Evolutionary conservation across 1,284 basidiomycete genomes (phyloP).

Genomic region (Abortiporus biennis): DNA sequence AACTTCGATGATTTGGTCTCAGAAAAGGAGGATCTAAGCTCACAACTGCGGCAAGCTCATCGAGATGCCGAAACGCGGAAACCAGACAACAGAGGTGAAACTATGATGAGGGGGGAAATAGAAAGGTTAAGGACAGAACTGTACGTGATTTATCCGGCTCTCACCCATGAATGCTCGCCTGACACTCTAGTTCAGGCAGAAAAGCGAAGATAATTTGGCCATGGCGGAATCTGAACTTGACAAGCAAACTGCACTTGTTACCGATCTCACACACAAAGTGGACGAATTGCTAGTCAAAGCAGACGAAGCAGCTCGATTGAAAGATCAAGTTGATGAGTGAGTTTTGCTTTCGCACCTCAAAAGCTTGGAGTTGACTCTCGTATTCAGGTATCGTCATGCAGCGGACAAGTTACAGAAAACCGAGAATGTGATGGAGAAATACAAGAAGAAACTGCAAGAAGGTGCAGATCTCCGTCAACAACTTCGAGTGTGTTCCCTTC

Average conservation of each 20-base stretch:
- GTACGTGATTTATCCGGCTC: constrained; percentile 45
- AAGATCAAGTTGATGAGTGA: constrained; percentile 93
- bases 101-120: constrained; percentile 69
- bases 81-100: constrained; percentile 64
- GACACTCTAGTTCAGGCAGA: constrained; percentile 55
- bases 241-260: constrained; percentile 61
- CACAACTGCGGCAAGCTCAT: constrained; percentile 50
- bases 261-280: constrained; percentile 71
- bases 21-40: constrained; percentile 66
- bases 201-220: constrained; percentile 83
- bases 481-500: constrained; percentile 56
- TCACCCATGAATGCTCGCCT: constrained; percentile 6
- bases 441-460: constrained; percentile 97
- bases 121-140: constrained; percentile 74
- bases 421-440: constrained; percentile 98
- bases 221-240: constrained; percentile 77
- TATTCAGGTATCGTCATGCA: constrained; percentile 76
- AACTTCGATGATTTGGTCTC: constrained; percentile 61
- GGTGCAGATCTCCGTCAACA: constrained; percentile 82
- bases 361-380: background rate
- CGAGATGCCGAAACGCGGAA: constrained; percentile 48
- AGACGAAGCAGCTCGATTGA: constrained; percentile 72
- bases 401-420: constrained; percentile 89
- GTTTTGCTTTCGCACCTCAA: constrained; percentile 21
- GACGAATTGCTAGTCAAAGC: constrained; percentile 81